Conservation (phyloP, 1,284 basidiomycete species). For the Austroboletus novae-zelandiae region DNA sequence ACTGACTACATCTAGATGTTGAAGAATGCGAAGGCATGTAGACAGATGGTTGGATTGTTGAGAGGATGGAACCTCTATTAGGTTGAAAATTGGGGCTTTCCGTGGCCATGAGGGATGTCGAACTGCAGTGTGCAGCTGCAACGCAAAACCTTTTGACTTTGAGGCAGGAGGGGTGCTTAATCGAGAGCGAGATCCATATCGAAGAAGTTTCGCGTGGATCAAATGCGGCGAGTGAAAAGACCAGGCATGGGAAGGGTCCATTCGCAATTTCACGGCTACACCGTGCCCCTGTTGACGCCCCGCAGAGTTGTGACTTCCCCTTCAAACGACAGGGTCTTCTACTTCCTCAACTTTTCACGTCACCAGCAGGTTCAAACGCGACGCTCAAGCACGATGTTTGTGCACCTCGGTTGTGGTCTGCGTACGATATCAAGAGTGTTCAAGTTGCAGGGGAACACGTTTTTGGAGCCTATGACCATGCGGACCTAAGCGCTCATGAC, state of each 20-base stretch:
- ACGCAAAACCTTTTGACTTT: neutral
- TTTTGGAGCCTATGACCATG: too few relatives aligned
- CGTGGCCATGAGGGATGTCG: neutral
- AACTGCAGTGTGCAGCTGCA: neutral
- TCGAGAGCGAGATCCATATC: neutral
- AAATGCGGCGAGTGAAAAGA: neutral
- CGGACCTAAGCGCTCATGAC: too few relatives aligned
- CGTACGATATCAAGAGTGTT: too few relatives aligned
- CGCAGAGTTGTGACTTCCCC: too few relatives aligned
- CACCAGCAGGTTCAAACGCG: too few relatives aligned
- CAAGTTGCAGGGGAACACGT: too few relatives aligned
- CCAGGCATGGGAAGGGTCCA: neutral
- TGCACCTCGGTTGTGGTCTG: too few relatives aligned
- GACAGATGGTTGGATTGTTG: neutral
- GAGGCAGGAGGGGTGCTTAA: neutral
- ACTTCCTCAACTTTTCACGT: too few relatives aligned
- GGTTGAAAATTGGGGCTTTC: neutral
- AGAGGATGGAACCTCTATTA: neutral
- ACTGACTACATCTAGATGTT: constrained; percentile 11
- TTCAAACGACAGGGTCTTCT: too few relatives aligned
- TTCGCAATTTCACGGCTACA: too few relatives aligned
- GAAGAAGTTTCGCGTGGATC: neutral
- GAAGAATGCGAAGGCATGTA: neutral
- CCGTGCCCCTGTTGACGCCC: too few relatives aligned
- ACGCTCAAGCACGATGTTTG: too few relatives aligned